Evolutionary conservation across 225 moss, liverwort and hornwort genomes (phyloP).

Genomic region (Ulota crispa): DNA sequence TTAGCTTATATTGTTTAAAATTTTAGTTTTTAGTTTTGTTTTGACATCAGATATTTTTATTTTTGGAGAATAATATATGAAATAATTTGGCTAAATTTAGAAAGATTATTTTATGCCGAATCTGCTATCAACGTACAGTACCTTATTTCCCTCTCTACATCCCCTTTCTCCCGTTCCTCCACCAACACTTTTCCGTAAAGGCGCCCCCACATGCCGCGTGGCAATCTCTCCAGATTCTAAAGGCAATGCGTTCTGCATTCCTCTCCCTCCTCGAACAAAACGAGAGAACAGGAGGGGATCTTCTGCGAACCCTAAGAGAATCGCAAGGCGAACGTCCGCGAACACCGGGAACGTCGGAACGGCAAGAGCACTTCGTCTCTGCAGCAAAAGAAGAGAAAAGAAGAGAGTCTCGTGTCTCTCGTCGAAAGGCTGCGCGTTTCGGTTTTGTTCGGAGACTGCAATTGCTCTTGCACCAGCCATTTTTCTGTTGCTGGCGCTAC

Average conservation of each 20-base stretch:
- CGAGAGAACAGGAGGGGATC: not conserved
- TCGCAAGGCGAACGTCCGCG: rapidly evolving
- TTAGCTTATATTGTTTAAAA: too few species aligned
- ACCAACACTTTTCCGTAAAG: not conserved
- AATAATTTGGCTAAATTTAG: too few species aligned
- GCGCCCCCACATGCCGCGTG: not conserved
- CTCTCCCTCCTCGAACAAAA: not conserved
- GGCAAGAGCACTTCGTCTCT: not conserved
- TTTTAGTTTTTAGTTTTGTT: too few species aligned
- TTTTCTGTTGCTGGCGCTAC: not conserved
- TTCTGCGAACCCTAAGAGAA: not conserved
- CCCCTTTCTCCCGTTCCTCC: not conserved
- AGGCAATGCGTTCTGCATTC: not conserved
- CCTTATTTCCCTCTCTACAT: too few species aligned
- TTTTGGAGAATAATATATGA: too few species aligned
- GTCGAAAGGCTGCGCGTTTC: not conserved
- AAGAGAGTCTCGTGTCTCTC: too few species aligned
- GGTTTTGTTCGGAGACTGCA: not conserved
- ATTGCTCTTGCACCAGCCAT: conserved; percentile 12
- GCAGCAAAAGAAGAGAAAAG: not conserved
- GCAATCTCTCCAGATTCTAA: not conserved
- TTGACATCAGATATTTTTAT: too few species aligned
- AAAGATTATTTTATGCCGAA: too few species aligned
- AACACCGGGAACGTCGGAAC: not conserved
- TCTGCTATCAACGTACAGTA: too few species aligned